Evolutionary conservation across 805 yeast genomes (phyloP).

Genomic region (Nakazawaea sp.): DNA sequence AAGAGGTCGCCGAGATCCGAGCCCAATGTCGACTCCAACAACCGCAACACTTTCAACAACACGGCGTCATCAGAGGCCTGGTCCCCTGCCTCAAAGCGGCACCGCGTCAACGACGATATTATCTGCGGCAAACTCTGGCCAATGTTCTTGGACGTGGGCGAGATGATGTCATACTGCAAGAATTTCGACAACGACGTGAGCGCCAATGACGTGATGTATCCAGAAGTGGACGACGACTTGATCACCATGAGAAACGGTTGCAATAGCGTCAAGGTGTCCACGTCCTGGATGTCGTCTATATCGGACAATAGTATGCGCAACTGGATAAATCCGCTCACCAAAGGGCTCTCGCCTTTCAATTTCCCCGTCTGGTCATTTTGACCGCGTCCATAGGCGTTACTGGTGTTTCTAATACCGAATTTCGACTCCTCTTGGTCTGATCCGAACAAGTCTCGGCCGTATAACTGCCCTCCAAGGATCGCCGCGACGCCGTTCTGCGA

Average conservation of each 20-base stretch:
- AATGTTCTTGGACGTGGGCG: slow-evolving; percentile 45
- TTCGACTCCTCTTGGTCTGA: slow-evolving; percentile 24
- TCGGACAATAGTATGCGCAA: slow-evolving; percentile 65
- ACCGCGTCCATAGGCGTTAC: slow-evolving; percentile 12
- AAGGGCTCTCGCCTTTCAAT: slow-evolving; percentile 32
- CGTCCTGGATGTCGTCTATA: slow-evolving; percentile 38
- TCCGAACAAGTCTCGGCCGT: slow-evolving; percentile 19
- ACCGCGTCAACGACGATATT: slow-evolving; percentile 76
- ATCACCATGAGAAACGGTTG: slow-evolving; percentile 85
- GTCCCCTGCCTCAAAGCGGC: slow-evolving; percentile 93
- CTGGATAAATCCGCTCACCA: slow-evolving; percentile 74
- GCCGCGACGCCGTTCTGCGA: slow-evolving; percentile 81
- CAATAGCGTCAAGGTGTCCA: slow-evolving; percentile 67
- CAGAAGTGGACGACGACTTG: slow-evolving; percentile 79
- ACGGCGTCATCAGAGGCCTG: slow-evolving; percentile 91
- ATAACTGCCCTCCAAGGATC: slow-evolving; percentile 39
- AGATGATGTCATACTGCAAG: slow-evolving; percentile 62
- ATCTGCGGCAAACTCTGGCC: slow-evolving; percentile 56
- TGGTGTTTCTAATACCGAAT: slow-evolving; percentile 16
- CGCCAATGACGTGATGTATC: slow-evolving; percentile 78
- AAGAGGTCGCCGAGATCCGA: slow-evolving; percentile 61
- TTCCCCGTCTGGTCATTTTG: slow-evolving; percentile 20
- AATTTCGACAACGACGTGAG: slow-evolving; percentile 70
- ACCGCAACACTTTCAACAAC: slow-evolving; percentile 69
- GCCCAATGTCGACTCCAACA: slow-evolving; percentile 60